Conservation (phyloP, 2,329 filamentous ascomycete species). For the Colletotrichum spaethianum region DNA sequence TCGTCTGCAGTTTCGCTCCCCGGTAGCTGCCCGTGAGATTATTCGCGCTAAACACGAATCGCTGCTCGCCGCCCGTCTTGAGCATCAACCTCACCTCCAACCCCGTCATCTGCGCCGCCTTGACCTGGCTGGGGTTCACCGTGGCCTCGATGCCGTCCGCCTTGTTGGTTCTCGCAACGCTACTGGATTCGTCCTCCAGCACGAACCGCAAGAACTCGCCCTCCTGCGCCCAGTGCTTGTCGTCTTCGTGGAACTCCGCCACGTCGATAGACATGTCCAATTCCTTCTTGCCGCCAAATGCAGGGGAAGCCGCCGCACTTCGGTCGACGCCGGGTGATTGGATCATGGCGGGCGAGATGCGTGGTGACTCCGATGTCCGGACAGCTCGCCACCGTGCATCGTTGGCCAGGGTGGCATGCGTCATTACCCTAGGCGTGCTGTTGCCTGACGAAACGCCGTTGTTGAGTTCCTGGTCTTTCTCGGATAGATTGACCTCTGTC, state of each 20-base stretch:
- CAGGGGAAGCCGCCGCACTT: constrained; percentile 29
- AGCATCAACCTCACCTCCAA: constrained; percentile 24
- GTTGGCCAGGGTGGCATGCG: constrained; percentile 1
- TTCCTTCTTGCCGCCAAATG: constrained; percentile 8
- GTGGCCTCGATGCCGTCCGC: constrained; percentile 30
- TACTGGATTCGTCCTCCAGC: constrained; percentile 25
- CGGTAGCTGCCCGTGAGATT: constrained; percentile 27
- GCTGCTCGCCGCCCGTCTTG: constrained; percentile 27
- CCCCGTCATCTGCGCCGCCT: constrained; percentile 27
- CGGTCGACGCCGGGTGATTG: constrained; percentile 11
- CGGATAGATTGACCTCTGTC: background rate
- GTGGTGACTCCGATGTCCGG: constrained; percentile 35
- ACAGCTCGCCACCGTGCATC: constrained; percentile 38
- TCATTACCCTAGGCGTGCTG: constrained; percentile 28
- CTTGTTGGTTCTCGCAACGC: constrained; percentile 8
- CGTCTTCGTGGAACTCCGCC: constrained; percentile 26
- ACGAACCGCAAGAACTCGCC: constrained; percentile 24
- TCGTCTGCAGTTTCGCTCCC: constrained; percentile 23
- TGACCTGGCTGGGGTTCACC: constrained; percentile 23
- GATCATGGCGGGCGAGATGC: constrained; percentile 1
- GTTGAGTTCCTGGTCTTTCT: background rate
- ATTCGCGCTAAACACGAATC: constrained; percentile 22
- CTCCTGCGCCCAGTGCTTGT: constrained; percentile 23
- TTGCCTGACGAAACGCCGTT: constrained; percentile 20
- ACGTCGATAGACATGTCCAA: constrained; percentile 24